These are phyloP conservation scores for Paracoccidioides brasiliensis DNA, from an alignment of 2,329 filamentous ascomycete genomes.

Conservation along the genomic window DNA sequence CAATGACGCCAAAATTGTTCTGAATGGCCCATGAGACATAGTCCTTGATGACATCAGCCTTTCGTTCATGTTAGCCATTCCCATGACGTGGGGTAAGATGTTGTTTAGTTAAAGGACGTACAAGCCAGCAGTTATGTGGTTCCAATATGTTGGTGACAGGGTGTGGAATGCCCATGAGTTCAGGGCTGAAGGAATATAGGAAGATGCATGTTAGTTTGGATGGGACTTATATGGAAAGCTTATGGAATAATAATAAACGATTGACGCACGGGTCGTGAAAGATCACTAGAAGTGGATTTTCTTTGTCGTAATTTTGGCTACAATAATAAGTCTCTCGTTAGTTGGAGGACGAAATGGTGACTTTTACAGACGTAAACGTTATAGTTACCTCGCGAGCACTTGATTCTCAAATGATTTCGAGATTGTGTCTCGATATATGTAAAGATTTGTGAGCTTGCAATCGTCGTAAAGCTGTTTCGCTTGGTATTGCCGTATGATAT, in stretches of 20 bases:
- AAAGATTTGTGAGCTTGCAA: slow-evolving; percentile 65
- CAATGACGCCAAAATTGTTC: slow-evolving; percentile 73
- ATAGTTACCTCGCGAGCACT: slow-evolving; percentile 56
- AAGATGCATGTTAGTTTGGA: slow-evolving; percentile 9
- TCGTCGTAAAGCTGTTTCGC: slow-evolving; percentile 56
- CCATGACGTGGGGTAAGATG: slow-evolving; percentile 1
- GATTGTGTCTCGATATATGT: slow-evolving; percentile 60
- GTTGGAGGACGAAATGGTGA: neutral
- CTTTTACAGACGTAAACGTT: neutral
- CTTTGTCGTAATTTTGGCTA: slow-evolving; percentile 51
- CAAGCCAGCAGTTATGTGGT: slow-evolving; percentile 76
- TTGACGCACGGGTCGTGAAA: slow-evolving; percentile 73
- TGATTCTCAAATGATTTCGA: slow-evolving; percentile 75
- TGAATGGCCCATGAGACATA: slow-evolving; percentile 74
- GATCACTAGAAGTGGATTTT: slow-evolving; percentile 62
- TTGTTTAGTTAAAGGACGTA: slow-evolving; percentile 36
- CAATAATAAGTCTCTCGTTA: neutral
- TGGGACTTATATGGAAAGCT: slow-evolving; percentile 1
- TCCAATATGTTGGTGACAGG: slow-evolving; percentile 60
- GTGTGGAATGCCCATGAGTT: slow-evolving; percentile 54
- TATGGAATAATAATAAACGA: neutral
- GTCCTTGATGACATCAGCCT: slow-evolving; percentile 69
- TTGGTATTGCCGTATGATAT: slow-evolving; percentile 68
- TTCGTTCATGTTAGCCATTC: slow-evolving; percentile 12
- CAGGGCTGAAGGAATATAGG: slow-evolving; percentile 41